phyloP scores from a whole-genome alignment of 2,329 filamentous ascomycete species.

The Fusarium devonianum region DNA sequence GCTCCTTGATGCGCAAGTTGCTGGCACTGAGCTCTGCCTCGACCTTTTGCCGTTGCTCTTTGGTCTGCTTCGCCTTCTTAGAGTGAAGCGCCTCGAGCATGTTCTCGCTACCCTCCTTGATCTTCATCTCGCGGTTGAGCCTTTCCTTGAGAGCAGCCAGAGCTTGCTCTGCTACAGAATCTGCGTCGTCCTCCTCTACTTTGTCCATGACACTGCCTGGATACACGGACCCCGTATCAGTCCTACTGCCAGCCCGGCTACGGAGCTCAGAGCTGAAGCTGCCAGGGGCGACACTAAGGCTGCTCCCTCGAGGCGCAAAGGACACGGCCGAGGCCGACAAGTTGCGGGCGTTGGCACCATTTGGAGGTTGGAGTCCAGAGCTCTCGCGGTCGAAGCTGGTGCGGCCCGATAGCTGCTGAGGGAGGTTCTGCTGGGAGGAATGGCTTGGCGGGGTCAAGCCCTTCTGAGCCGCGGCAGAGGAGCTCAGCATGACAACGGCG shows the following conservation, averaged over 20 bases:
- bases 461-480: slow-evolving; percentile 45
- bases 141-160: slow-evolving; percentile 80
- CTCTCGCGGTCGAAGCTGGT: slow-evolving; percentile 62
- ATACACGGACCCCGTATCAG: slow-evolving; percentile 48
- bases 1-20: slow-evolving; percentile 73
- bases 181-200: slow-evolving; percentile 67
- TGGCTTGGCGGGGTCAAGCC: slow-evolving; percentile 45
- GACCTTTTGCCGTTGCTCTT: slow-evolving; percentile 79
- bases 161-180: slow-evolving; percentile 70
- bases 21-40: slow-evolving; percentile 91
- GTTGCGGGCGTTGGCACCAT: slow-evolving; percentile 54
- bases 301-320: slow-evolving; percentile 71
- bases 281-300: slow-evolving; percentile 75
- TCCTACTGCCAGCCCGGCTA: slow-evolving; percentile 56
- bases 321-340: slow-evolving; percentile 63
- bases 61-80: slow-evolving; percentile 95
- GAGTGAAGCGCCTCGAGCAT: slow-evolving; percentile 92
- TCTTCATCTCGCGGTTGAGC: slow-evolving; percentile 95
- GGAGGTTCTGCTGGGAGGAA: slow-evolving; percentile 49
- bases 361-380: slow-evolving; percentile 57
- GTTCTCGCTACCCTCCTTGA: slow-evolving; percentile 97
- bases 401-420: slow-evolving; percentile 38
- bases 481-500: slow-evolving; percentile 45
- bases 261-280: slow-evolving; percentile 91
- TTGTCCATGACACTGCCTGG: slow-evolving; percentile 59